Evolutionary conservation across 139 green algal species (phyloP), one percentile per base, ranked within the genome.

Genomic region (Micractinium sp.): DNA sequence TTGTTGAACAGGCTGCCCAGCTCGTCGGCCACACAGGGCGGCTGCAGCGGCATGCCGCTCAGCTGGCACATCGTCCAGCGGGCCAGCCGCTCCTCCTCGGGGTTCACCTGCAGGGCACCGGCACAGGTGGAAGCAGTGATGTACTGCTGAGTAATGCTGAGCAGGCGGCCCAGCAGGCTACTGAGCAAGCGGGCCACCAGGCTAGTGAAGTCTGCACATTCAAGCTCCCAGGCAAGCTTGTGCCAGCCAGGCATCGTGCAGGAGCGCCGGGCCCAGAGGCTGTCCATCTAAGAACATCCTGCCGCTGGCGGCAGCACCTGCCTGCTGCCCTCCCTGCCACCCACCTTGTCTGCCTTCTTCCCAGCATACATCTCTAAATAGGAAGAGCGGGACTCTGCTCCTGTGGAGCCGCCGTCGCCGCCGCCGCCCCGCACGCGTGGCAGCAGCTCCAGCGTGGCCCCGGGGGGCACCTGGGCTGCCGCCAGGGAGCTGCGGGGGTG

Each of bases 281-380:
- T 9, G 47, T 56, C 47, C 47, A 56, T 56, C 47, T 56, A 56
- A 16, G 47, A 16, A 56, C 47, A 56, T 5, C 47, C 47, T 16
- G 47, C 63, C 63, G 63, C 63, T 71, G 63, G 20, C 63, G 47
- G 47, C 47, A 9, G 47, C 63, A 71, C 63, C 63, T 27, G 63
- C 63, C 63, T 16, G 63, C 13, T 71, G 63, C 63, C 9, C 63
- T 23, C 20, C 63, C 63, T 31, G 63, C 14, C 63, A 16, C 63
- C 12, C 66, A 96, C 94, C 92, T 98, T 97, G 60, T 95, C 95
- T 16, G 89, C 84, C 76, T 97, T 97, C 78, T 95, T 95, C 0
- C 88, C 88, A 47, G 91, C 77, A 85, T 98, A 99, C 97, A 99
- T 99, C 91, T 98, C 96, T 79, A 99, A 89, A 89, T 97, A 99